phyloP scores from a whole-genome alignment of 2,329 filamentous ascomycete genomes.

The Aspergillus phoenicis region DNA sequence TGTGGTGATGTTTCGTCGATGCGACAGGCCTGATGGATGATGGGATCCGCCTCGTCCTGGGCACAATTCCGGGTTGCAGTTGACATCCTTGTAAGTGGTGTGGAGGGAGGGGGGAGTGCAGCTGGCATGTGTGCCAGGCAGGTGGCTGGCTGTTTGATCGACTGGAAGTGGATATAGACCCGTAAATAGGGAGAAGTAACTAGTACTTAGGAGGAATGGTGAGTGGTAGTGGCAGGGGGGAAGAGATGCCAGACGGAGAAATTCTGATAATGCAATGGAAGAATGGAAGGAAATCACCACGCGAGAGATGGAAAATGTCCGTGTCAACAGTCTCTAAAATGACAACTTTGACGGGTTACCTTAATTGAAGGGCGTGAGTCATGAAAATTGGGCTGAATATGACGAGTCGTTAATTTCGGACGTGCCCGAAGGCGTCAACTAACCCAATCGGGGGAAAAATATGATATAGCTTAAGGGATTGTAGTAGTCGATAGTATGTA shows the following conservation, averaged over 20 bases:
- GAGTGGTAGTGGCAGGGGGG: too few species aligned
- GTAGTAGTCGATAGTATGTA: too few species aligned
- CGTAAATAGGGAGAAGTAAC: background rate
- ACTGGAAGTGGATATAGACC: background rate
- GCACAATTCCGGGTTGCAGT: background rate
- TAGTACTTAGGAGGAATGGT: too few species aligned
- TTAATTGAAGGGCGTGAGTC: background rate
- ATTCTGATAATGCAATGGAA: too few species aligned
- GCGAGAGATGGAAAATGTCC: background rate
- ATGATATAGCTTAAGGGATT: too few species aligned
- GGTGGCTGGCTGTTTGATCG: background rate
- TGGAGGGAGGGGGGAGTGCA: too few species aligned
- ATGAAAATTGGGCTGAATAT: background rate
- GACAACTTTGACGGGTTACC: background rate
- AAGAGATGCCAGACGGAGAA: too few species aligned
- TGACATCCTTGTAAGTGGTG: too few species aligned
- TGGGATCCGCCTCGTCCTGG: background rate
- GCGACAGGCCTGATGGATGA: background rate
- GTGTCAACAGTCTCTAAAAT: background rate
- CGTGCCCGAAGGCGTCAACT: too few species aligned
- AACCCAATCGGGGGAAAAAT: too few species aligned
- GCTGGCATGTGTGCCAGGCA: too few species aligned
- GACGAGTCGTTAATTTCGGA: too few species aligned
- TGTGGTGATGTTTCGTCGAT: background rate
- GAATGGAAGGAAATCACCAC: background rate